Conservation (phyloP, 2,329 filamentous ascomycete genomes). For the Neopestalotiopsis sp. region DNA sequence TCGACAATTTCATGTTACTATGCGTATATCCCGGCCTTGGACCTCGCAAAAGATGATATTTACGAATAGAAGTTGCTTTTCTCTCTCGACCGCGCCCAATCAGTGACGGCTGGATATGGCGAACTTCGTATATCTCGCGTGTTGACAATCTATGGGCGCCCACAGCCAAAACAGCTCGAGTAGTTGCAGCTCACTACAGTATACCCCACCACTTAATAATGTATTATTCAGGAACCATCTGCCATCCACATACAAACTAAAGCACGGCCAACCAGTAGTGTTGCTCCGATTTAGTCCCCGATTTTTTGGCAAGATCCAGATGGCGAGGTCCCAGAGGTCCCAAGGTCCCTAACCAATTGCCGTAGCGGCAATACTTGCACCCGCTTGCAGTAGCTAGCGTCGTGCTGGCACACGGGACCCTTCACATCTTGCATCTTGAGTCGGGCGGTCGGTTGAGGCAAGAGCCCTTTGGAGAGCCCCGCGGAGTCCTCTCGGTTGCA, state of each 20-base stretch:
- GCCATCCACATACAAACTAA: background rate
- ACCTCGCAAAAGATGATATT: too few species aligned
- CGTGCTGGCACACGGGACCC: background rate
- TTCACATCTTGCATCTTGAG: background rate
- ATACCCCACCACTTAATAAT: background rate
- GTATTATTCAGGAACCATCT: background rate
- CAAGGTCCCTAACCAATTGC: constrained; percentile 8
- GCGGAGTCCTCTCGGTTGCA: background rate
- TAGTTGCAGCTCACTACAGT: too few species aligned
- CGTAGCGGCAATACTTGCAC: constrained; percentile 14
- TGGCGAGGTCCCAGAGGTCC: background rate
- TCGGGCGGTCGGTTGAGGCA: too few species aligned
- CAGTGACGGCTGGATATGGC: too few species aligned
- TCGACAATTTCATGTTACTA: too few species aligned
- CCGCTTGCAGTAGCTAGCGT: constrained; percentile 3
- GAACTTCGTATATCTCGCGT: too few species aligned
- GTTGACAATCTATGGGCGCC: too few species aligned
- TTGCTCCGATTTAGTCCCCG: background rate
- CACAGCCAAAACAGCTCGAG: too few species aligned
- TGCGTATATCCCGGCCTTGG: too few species aligned
- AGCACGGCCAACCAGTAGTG: background rate
- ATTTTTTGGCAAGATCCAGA: background rate
- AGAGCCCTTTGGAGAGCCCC: background rate
- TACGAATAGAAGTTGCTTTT: too few species aligned
- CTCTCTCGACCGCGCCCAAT: too few species aligned